Evolutionary conservation across 1,139 yeast species (phyloP), one percentile per base, ranked within the genome.

Genomic region (Eremothecium coryli): DNA sequence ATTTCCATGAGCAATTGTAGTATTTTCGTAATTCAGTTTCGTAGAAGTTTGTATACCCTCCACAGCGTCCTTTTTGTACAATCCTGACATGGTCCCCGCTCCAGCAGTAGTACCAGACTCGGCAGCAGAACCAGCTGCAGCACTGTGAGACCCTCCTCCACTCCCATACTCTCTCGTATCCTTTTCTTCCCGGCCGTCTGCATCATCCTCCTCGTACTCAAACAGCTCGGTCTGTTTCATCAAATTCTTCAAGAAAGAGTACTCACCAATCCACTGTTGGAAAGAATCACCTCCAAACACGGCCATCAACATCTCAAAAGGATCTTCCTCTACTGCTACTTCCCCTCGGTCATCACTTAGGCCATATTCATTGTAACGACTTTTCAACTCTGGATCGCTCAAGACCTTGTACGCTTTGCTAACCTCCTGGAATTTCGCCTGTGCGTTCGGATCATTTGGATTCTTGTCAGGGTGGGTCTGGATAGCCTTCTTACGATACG

Each of bases 401-500:
- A 76, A 59, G 0, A 76, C 82, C 48, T 76, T 82, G 46, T 76
- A 76, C 10, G 82, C 84, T 49, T 76, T 77, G 22, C 82, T 82
- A 9, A 77, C 76, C 38, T 69, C 78, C 52, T 77, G 82, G 46
- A 77, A 77, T 50, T 66, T 70, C n/a, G 54, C 40, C 22, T 82
- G 84, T 2, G 88, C 86, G 21, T 65, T 68, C 13, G 84, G 82
- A 50, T 80, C 82, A 48, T 79, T 75, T 6, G 96, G 97, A 52
- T 90, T 86, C 64, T 90, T 93, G 59, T 90, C 98, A 0, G 98
- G 98, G 58, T 93, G 98, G 43, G 86, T 80, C 39, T 64, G 68
- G 56, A 90, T 78, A 6, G 97, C 97, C 53, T 79, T 77, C 58
- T 80, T 81, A 42, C 98, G 70, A 61, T 90, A 90, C 0, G 96